Evolutionary conservation across 75 land plant genomes (phyloP).

Genomic region (Isoetes taiwanensis): DNA sequence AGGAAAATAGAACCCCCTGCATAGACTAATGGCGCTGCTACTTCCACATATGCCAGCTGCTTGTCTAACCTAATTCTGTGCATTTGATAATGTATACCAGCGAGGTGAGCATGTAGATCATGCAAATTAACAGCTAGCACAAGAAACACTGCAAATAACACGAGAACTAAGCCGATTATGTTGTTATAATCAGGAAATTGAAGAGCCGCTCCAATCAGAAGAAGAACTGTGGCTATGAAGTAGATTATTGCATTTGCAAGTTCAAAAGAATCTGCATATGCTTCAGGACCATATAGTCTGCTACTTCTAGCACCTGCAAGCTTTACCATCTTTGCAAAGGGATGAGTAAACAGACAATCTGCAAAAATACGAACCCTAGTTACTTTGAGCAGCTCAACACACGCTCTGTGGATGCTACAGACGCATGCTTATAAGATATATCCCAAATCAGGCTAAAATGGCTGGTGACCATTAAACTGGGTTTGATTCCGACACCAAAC

Average conservation of each 20-base stretch:
- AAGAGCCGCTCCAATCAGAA: background rate
- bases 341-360: too few species aligned
- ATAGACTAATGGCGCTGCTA: background rate
- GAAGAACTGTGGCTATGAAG: background rate
- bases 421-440: too few species aligned
- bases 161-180: background rate
- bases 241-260: background rate
- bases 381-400: too few species aligned
- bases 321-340: too few species aligned
- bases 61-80: background rate
- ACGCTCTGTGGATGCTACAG: too few species aligned
- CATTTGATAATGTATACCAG: background rate
- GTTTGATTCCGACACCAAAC: too few species aligned
- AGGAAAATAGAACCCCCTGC: background rate
- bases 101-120: conserved; percentile 6
- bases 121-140: background rate
- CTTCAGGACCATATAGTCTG: background rate
- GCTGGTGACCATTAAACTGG: too few species aligned
- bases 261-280: background rate
- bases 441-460: too few species aligned
- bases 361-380: too few species aligned
- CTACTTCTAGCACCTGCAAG: background rate
- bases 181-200: background rate
- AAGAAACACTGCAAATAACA: background rate
- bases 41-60: background rate